Evolutionary conservation across 1,284 basidiomycete species (phyloP).

Genomic region (Microbotryum violaceum): DNA sequence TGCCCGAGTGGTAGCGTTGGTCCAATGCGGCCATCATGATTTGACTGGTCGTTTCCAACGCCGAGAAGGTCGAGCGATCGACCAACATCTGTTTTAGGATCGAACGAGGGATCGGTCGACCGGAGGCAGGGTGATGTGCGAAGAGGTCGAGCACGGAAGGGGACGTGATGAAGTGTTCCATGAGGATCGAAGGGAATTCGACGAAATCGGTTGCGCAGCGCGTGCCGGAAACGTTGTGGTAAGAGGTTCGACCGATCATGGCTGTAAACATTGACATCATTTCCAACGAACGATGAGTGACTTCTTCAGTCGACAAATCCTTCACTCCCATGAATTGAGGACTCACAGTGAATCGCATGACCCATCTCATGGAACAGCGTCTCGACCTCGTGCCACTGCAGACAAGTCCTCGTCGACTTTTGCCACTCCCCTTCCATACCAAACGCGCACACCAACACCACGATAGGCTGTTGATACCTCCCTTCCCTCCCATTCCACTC

Average conservation of each 20-base stretch:
- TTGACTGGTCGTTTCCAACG: slow-evolving; percentile 77
- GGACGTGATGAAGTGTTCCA: slow-evolving; percentile 91
- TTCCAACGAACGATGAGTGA: background rate
- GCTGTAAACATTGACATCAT: slow-evolving; percentile 48
- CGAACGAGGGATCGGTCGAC: slow-evolving; percentile 62
- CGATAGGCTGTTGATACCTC: slow-evolving; percentile 78
- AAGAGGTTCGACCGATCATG: slow-evolving; percentile 95
- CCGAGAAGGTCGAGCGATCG: slow-evolving; percentile 36
- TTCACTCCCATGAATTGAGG: background rate
- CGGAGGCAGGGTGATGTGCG: slow-evolving; percentile 51
- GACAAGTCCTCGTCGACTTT: slow-evolving; percentile 45
- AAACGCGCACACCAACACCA: slow-evolving; percentile 88
- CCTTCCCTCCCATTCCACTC: slow-evolving; percentile 54
- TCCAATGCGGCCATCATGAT: slow-evolving; percentile 85
- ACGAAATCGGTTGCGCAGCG: slow-evolving; percentile 99
- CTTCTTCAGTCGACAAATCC: too few species aligned
- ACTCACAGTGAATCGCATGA: slow-evolving; percentile 95
- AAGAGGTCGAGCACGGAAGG: slow-evolving; percentile 75
- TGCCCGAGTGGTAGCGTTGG: slow-evolving; percentile 76
- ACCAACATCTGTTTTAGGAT: slow-evolving; percentile 45
- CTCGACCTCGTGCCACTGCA: slow-evolving; percentile 90
- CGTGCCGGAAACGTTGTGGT: slow-evolving; percentile 95
- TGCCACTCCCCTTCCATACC: slow-evolving; percentile 54
- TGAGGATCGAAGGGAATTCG: slow-evolving; percentile 93
- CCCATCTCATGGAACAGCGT: slow-evolving; percentile 99